Evolutionary conservation across 2,329 filamentous ascomycete species (phyloP).

Genomic region (Dothideomycetidae sp.): DNA sequence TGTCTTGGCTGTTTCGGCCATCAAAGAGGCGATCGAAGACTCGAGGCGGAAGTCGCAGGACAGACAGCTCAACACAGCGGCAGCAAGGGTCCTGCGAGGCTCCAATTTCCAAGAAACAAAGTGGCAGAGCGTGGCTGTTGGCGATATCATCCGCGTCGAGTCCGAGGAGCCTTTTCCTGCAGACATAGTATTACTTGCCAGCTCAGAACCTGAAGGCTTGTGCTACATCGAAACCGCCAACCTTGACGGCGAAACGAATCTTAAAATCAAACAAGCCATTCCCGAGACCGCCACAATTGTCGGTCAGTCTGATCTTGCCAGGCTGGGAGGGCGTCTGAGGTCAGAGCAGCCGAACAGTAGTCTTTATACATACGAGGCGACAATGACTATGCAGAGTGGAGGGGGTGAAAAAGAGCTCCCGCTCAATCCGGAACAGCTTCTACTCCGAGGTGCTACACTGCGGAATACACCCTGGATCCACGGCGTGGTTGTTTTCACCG

Average conservation of each 20-base stretch:
- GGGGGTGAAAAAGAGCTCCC: constrained; percentile 88
- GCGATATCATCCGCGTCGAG: constrained; percentile 83
- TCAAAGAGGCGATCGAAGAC: constrained; percentile 89
- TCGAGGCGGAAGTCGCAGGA: constrained; percentile 81
- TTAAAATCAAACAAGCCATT: constrained; percentile 96
- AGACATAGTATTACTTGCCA: constrained; percentile 80
- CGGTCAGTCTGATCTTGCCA: constrained; percentile 70
- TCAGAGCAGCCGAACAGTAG: constrained; percentile 98
- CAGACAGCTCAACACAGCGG: constrained; percentile 73
- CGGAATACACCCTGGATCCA: constrained; percentile 97
- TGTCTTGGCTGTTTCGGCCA: constrained; percentile 84
- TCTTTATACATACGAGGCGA: constrained; percentile 95
- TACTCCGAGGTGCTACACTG: constrained; percentile 83
- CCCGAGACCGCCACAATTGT: constrained; percentile 84
- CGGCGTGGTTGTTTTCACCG: constrained; percentile 89
- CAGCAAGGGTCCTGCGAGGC: constrained; percentile 67
- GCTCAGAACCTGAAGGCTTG: constrained; percentile 89
- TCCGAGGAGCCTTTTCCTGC: constrained; percentile 93
- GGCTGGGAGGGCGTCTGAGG: constrained; percentile 71
- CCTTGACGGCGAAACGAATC: constrained; percentile 90
- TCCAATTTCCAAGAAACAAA: constrained; percentile 73
- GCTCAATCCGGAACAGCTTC: constrained; percentile 78
- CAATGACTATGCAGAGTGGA: constrained; percentile 75
- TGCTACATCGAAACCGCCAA: constrained; percentile 99
- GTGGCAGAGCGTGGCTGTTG: constrained; percentile 88